These are phyloP conservation scores for Crithidia sp. DNA, from an alignment of 208 protist species.

Conservation along the genomic window DNA sequence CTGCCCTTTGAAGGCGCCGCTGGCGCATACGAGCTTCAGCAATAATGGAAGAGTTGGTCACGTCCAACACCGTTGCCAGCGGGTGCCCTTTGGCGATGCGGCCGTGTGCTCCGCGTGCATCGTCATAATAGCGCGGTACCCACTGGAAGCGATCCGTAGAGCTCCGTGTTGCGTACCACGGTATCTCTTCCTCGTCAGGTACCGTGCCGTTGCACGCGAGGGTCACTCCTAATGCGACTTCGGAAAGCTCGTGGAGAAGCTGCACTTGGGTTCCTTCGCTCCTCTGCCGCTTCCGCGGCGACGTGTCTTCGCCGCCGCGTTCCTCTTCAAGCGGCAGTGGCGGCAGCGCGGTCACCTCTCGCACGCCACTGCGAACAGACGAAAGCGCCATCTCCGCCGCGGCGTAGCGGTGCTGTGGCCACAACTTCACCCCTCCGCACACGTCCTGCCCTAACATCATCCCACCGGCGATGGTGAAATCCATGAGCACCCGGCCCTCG, in stretches of 20 bases:
- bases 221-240: slow-evolving; percentile 21
- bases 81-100: slow-evolving; percentile 13
- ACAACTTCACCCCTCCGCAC: slow-evolving; percentile 80
- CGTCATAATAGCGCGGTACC: slow-evolving; percentile 32
- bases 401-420: slow-evolving; percentile 73
- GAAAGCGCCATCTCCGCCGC: slow-evolving; percentile 74
- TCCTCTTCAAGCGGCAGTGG: not conserved
- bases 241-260: slow-evolving; percentile 27
- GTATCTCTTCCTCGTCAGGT: not conserved
- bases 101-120: slow-evolving; percentile 11
- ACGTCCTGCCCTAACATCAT: slow-evolving; percentile 72
- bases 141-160: not conserved
- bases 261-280: slow-evolving; percentile 5
- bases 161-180: not conserved
- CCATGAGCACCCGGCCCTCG: slow-evolving; percentile 60
- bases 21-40: slow-evolving; percentile 31
- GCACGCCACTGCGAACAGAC: slow-evolving; percentile 26
- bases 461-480: slow-evolving; percentile 64
- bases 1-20: slow-evolving; percentile 17
- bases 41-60: slow-evolving; percentile 42
- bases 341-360: slow-evolving; percentile 26
- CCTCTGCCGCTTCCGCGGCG: not conserved
- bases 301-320: not conserved
- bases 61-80: slow-evolving; percentile 28
- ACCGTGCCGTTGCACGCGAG: not conserved